A percentile compares a stretch with the other conserved stretches of the same genome.
Evolutionary conservation across 2,329 filamentous ascomycete species (phyloP).

Genomic region (Cladosporium sp.): DNA sequence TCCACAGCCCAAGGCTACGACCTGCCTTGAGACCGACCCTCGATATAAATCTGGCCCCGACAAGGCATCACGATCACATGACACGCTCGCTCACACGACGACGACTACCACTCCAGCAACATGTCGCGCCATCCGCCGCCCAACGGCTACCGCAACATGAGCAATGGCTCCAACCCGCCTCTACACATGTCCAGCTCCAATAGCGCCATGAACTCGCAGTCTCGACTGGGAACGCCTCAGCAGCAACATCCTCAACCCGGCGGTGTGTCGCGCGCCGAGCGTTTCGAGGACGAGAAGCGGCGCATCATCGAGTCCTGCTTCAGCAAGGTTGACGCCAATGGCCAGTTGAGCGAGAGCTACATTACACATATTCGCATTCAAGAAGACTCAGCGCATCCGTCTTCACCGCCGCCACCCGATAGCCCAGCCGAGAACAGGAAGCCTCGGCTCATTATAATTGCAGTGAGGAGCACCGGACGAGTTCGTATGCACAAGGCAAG

Average conservation of each 20-base stretch:
- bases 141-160: constrained; percentile 18
- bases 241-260: constrained; percentile 14
- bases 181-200: constrained; percentile 11
- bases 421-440: constrained; percentile 77
- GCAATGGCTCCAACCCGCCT: constrained; percentile 21
- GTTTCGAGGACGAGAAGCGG: constrained; percentile 94
- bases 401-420: constrained; percentile 78
- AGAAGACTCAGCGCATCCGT: constrained; percentile 82
- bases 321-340: constrained; percentile 82
- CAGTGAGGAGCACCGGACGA: constrained; percentile 86
- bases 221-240: constrained; percentile 10
- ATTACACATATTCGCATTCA: constrained; percentile 94
- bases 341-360: constrained; percentile 85
- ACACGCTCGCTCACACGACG: constrained; percentile 11
- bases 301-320: constrained; percentile 96
- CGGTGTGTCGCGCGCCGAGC: constrained; percentile 62
- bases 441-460: constrained; percentile 85
- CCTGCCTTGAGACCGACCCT: background rate
- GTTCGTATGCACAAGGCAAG: constrained; percentile 96
- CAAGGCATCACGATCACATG: constrained; percentile 3
- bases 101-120: constrained; percentile 18
- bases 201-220: constrained; percentile 16
- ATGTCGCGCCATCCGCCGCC: constrained; percentile 22
- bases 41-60: background rate
- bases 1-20: background rate